phyloP scores from a whole-genome alignment of 768 basidiomycete species.

The Tylopilus felleus region DNA sequence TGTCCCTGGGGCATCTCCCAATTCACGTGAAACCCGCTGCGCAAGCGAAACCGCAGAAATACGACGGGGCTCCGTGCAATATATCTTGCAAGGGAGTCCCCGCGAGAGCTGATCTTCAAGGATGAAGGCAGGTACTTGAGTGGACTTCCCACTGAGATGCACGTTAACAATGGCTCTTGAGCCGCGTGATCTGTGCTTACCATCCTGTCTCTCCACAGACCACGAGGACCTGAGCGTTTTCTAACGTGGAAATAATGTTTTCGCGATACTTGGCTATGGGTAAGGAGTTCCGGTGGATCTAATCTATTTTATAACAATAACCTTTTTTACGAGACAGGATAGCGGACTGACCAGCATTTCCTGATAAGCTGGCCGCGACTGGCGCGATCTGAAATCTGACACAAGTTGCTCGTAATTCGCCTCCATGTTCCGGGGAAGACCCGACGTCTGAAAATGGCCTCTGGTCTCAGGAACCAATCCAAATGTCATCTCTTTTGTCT shows the following conservation, averaged over 20 bases:
- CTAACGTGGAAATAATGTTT: conserved; percentile 66
- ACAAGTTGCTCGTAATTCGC: conserved; percentile 49
- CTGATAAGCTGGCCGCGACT: conserved; percentile 65
- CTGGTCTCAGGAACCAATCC: conserved; percentile 23
- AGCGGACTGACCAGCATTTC: conserved; percentile 74
- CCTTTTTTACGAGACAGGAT: background rate
- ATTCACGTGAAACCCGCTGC: conserved; percentile 86
- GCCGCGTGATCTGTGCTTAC: conserved; percentile 44
- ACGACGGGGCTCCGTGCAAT: conserved; percentile 91
- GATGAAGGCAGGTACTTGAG: conserved; percentile 91
- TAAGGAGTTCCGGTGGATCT: conserved; percentile 73
- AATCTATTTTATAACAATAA: background rate
- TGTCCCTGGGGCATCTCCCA: conserved; percentile 78
- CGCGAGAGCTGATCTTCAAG: conserved; percentile 82
- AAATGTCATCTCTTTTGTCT: conserved; percentile 15
- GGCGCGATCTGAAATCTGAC: conserved; percentile 57
- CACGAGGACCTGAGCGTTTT: conserved; percentile 78
- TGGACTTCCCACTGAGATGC: conserved; percentile 82
- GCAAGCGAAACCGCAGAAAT: conserved; percentile 96
- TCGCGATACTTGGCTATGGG: conserved; percentile 85
- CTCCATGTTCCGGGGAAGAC: conserved; percentile 8
- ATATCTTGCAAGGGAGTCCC: conserved; percentile 85
- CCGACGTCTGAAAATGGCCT: conserved; percentile 6
- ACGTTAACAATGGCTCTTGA: conserved; percentile 4
- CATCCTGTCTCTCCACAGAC: conserved; percentile 83